A percentile compares a stretch with the other conserved stretches of the same genome.
These are phyloP conservation scores for Fusarium mundagurra DNA, from an alignment of 2,329 filamentous ascomycete genomes.

Conservation along the genomic window DNA sequence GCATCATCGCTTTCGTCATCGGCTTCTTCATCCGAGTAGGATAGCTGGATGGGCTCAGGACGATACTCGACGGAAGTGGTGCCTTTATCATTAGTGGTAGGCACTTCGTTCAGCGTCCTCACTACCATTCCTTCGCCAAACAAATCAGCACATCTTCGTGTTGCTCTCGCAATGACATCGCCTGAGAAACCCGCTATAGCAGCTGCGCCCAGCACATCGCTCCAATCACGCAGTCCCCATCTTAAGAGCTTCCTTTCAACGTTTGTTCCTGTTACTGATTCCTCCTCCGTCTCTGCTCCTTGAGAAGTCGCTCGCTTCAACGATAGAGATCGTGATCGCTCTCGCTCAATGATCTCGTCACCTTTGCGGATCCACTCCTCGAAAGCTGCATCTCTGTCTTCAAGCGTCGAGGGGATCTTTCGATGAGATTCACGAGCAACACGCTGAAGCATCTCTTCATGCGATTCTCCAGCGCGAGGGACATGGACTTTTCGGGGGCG, in stretches of 20 bases:
- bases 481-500: constrained; percentile 54
- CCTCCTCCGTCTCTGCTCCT: constrained; percentile 27
- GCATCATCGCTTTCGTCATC: constrained; percentile 41
- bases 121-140: constrained; percentile 79
- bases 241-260: constrained; percentile 43
- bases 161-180: constrained; percentile 72
- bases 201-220: constrained; percentile 82
- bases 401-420: constrained; percentile 39
- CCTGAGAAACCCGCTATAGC: constrained; percentile 76
- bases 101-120: constrained; percentile 59
- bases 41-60: constrained; percentile 43
- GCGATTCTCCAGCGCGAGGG: constrained; percentile 56
- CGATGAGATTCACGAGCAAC: constrained; percentile 56
- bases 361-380: constrained; percentile 48
- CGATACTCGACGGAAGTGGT: constrained; percentile 44
- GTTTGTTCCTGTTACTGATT: constrained; percentile 27
- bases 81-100: constrained; percentile 35
- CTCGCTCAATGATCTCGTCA: constrained; percentile 40
- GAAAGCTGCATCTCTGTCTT: constrained; percentile 46
- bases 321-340: constrained; percentile 25
- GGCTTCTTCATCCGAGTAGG: constrained; percentile 35
- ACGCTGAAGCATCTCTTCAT: constrained; percentile 57
- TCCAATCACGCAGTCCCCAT: constrained; percentile 77
- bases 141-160: constrained; percentile 77
- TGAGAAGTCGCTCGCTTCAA: constrained; percentile 24